Conservation (phyloP, 805 yeast genomes). For the Wickerhamomyces kurtzmanii region DNA sequence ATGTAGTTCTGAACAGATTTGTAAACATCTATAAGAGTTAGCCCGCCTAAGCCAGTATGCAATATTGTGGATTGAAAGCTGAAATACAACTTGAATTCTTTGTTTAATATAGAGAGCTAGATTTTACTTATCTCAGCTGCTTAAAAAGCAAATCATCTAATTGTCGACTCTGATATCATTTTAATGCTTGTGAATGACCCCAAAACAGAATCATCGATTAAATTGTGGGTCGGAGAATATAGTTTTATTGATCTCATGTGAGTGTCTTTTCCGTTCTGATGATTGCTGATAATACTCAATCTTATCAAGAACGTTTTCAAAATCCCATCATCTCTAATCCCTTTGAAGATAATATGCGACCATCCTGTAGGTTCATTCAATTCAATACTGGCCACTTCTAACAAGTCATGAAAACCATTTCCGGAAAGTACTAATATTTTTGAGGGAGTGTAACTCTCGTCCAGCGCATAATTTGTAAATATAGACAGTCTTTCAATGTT, state of each 20-base stretch:
- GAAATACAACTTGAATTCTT: no score
- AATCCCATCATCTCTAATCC: constrained; percentile 41
- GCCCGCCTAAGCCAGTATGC: no score
- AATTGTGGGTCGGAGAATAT: constrained; percentile 29
- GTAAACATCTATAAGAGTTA: no score
- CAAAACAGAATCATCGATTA: constrained; percentile 12
- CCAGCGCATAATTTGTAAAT: constrained; percentile 60
- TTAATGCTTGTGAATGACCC: constrained; percentile 15
- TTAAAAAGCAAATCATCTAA: constrained; percentile 8
- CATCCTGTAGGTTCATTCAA: constrained; percentile 70
- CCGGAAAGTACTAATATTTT: constrained; percentile 60
- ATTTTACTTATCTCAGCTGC: no score
- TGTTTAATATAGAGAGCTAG: no score
- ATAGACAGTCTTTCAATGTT: constrained; percentile 58
- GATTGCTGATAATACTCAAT: constrained; percentile 60
- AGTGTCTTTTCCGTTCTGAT: constrained; percentile 93
- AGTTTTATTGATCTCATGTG: constrained; percentile 73
- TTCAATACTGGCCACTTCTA: constrained; percentile 51
- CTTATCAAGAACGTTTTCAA: constrained; percentile 61
- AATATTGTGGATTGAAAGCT: no score
- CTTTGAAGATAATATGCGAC: constrained; percentile 55
- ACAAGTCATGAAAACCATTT: constrained; percentile 67
- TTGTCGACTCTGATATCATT: constrained; percentile 12
- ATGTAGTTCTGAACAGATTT: no score
- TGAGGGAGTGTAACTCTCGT: constrained; percentile 91